Evolutionary conservation across 2,329 filamentous ascomycete genomes (phyloP), one percentile per base, ranked within the genome.

Genomic region (Hansfordia pulvinata): DNA sequence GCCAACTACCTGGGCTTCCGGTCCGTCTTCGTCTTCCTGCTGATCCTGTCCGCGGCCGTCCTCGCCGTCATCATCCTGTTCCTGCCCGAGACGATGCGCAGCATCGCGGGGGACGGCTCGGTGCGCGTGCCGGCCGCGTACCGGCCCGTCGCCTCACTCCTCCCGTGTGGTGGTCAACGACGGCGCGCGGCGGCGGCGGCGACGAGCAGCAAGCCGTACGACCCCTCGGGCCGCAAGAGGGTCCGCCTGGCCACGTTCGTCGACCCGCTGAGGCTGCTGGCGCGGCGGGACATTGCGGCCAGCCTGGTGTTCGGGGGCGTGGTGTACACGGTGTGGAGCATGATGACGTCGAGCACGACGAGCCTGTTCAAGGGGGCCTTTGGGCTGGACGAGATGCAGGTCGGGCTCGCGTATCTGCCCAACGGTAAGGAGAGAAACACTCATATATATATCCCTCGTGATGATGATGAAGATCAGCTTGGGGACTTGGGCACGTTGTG

Each of bases 11-110:
- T 62, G 1, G 61, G 61, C 4, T 69, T 64, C 64, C 47, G 55
- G 13, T 54, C 50, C 30, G 58, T 66, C 14, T 69, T 70, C 39
- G 68, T 63, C 61, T 57, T 67, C 24, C 39, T 69, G 9, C 46
- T 56, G 1, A 62, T 68, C 17, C 22, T 41, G 1, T 30, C 36
- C 10, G 39, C 34, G 0, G 40, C 45, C 6, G 51, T 56, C 20
- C 36, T 58, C 16, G 26, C 56, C 2, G 32, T 56, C 0, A 44
- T 56, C 9, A 29, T 56, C 3, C 29, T 60, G 3, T 53, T 64
- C 22, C 45, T 68, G 22, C 66, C 63, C 0, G 52, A 59, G 30
- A 58, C 54, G 1, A 53, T 53, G 26, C 46, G 54, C 6, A 45
- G 44, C 18, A 46, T 63, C 22, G 60, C 64, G 8, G 58, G 52